Conservation (phyloP, 345 rosid genomes). For the Citrus medica region DNA sequence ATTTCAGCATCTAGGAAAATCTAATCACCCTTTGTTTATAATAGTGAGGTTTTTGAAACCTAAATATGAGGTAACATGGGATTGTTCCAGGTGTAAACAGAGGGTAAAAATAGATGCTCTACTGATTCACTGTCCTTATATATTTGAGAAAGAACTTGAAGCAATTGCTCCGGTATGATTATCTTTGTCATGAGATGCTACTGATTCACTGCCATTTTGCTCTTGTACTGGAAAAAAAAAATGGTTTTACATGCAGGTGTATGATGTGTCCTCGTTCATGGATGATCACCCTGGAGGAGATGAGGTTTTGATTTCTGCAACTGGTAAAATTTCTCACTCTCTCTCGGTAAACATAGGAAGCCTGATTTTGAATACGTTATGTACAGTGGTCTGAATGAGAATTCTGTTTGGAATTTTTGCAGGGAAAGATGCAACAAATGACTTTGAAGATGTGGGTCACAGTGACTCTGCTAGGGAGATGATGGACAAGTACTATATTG, state of each 20-base stretch:
- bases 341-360: neutral
- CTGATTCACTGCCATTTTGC: neutral
- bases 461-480: constrained; percentile 85
- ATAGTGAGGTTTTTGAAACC: neutral
- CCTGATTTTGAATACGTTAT: neutral
- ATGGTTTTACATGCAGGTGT: constrained; percentile 48
- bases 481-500: constrained; percentile 72
- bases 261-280: constrained; percentile 94
- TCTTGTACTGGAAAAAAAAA: neutral
- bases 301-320: constrained; percentile 87
- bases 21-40: too few species aligned
- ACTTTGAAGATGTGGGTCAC: constrained; percentile 96
- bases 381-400: neutral
- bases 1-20: neutral
- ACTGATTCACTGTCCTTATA: too few species aligned
- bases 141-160: neutral
- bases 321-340: constrained; percentile 38
- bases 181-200: neutral
- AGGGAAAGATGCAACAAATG: constrained; percentile 94
- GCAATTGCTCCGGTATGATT: neutral
- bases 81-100: neutral
- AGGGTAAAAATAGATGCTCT: too few species aligned
- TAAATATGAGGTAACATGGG: neutral
- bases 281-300: constrained; percentile 99
- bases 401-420: neutral